A percentile compares a stretch with the other conserved stretches of the same genome.
Evolutionary conservation across 192 early-diverging fungal species (phyloP).

Genomic region (Pilobolus umbonatus): DNA sequence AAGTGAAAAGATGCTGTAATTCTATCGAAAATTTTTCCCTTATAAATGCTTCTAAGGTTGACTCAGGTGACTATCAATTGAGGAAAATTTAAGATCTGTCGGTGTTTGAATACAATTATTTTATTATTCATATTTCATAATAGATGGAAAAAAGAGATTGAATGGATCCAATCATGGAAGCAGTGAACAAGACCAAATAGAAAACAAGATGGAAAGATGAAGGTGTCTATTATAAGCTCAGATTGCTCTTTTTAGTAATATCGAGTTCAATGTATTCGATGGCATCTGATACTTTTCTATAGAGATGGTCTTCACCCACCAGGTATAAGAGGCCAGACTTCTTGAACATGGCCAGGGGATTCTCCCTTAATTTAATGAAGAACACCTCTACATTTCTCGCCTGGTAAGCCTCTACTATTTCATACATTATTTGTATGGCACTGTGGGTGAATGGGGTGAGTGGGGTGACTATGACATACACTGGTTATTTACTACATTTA

Average conservation of each 20-base stretch:
- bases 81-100: no score
- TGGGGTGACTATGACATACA: neutral
- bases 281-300: constrained; percentile 54
- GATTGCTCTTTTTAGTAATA: constrained; percentile 9
- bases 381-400: constrained; percentile 74
- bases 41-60: no score
- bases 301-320: constrained; percentile 66
- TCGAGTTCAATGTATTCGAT: constrained; percentile 28
- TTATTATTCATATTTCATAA: no score
- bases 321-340: constrained; percentile 61
- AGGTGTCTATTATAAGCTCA: constrained; percentile 5
- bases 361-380: constrained; percentile 82
- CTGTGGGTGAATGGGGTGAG: neutral
- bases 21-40: no score
- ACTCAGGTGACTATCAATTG: no score
- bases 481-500: neutral
- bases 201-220: neutral
- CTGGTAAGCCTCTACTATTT: constrained; percentile 86
- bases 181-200: neutral
- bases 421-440: constrained; percentile 68
- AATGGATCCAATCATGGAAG: neutral
- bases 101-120: no score
- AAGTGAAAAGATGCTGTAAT: no score
- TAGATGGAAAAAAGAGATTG: no score
- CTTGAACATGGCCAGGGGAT: constrained; percentile 63